Evolutionary conservation across 176 grass and related monocot genomes (phyloP).

Genomic region (Carex parvula): DNA sequence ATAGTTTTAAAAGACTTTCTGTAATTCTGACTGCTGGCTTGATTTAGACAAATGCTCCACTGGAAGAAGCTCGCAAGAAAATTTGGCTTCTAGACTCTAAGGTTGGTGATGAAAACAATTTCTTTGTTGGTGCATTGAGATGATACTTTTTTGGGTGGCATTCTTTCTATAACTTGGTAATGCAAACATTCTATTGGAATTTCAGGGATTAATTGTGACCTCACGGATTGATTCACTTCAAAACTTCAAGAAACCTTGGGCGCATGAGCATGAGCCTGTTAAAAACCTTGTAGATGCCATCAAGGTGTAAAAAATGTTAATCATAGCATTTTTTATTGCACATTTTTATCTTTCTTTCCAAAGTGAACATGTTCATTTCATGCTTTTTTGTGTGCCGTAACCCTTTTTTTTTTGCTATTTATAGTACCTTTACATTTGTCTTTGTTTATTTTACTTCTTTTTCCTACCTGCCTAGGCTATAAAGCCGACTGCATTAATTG

Average conservation of each 20-base stretch:
- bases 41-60: conserved; percentile 56
- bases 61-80: conserved; percentile 69
- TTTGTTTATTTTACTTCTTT: background rate
- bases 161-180: background rate
- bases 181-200: background rate
- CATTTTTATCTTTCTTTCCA: background rate
- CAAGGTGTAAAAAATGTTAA: conserved; percentile 45
- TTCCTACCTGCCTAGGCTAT: conserved; percentile 37
- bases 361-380: background rate
- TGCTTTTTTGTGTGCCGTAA: background rate
- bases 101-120: conserved; percentile 27
- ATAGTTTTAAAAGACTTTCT: background rate
- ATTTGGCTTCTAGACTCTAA: conserved; percentile 98
- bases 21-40: conserved; percentile 1
- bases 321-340: conserved; percentile 4
- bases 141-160: background rate
- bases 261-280: conserved; percentile 77
- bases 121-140: conserved; percentile 3
- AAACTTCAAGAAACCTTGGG: conserved; percentile 77
- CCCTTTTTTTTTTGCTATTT: background rate
- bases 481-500: conserved; percentile 64
- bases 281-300: conserved; percentile 62
- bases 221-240: conserved; percentile 70
- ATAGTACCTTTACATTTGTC: background rate
- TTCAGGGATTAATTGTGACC: conserved; percentile 80